Evolutionary conservation across 495 filamentous ascomycete genomes (phyloP).

Genomic region (Hypomontagnella submonticulosa): DNA sequence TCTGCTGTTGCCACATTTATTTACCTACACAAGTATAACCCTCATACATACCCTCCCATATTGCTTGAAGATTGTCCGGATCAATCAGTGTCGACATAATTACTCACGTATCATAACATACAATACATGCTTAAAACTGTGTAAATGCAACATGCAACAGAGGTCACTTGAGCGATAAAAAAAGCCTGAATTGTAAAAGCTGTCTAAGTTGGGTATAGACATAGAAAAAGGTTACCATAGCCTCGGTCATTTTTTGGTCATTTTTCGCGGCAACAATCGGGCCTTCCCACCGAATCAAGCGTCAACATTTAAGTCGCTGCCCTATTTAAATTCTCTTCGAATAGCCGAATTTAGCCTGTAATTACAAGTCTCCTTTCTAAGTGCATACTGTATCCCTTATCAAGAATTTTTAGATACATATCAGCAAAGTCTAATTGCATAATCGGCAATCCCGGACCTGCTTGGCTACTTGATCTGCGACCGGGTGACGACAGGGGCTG

Average conservation of each 20-base stretch:
- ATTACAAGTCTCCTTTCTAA: conserved; percentile 22
- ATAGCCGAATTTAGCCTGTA: conserved; percentile 44
- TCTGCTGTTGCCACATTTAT: background rate
- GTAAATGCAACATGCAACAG: conserved; percentile 29
- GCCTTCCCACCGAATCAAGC: conserved; percentile 39
- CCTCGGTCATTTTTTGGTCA: conserved; percentile 39
- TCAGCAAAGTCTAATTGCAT: conserved; percentile 31
- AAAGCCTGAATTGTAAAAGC: conserved; percentile 14
- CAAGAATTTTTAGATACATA: conserved; percentile 1
- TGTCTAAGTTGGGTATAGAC: background rate
- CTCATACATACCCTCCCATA: too few relatives aligned
- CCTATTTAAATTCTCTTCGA: conserved; percentile 25
- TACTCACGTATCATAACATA: background rate
- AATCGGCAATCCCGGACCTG: conserved; percentile 43
- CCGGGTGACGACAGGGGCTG: conserved; percentile 42
- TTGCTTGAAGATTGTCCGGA: background rate
- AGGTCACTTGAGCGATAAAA: conserved; percentile 35
- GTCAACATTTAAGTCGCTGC: conserved; percentile 18
- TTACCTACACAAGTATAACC: too few relatives aligned
- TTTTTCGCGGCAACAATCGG: conserved; percentile 37
- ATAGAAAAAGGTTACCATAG: conserved; percentile 21
- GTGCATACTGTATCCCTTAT: conserved; percentile 18
- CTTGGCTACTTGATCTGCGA: conserved; percentile 39
- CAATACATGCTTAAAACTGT: conserved; percentile 9
- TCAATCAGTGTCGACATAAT: conserved; percentile 1